Percentiles rank a stretch among this genome's conserved stretches.
These are phyloP conservation scores for Penicillium sp. DNA, from an alignment of 2,329 filamentous ascomycete species.

Conservation along the genomic window DNA sequence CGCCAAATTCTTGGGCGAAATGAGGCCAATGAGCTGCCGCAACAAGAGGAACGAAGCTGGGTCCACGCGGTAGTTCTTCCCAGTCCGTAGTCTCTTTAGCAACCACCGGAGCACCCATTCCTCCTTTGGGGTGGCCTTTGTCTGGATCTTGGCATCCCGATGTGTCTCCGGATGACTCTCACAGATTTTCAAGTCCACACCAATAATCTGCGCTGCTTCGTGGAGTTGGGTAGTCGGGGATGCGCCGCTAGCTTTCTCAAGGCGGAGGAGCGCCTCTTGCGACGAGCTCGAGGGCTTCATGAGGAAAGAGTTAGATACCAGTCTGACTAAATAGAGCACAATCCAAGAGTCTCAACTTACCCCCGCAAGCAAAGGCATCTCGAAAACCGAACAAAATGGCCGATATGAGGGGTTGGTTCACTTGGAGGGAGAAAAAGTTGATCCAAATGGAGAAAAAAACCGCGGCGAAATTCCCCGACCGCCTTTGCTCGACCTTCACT, in stretches of 20 bases:
- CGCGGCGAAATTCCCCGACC: slow-evolving; percentile 44
- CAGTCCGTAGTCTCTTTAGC: slow-evolving; percentile 60
- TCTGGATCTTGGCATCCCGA: slow-evolving; percentile 26
- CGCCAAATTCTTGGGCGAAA: slow-evolving; percentile 71
- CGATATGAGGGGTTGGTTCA: slow-evolving; percentile 17
- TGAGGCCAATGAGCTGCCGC: slow-evolving; percentile 67
- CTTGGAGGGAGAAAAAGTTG: slow-evolving; percentile 25
- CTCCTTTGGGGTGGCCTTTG: slow-evolving; percentile 52
- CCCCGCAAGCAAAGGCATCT: slow-evolving; percentile 43
- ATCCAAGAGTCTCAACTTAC: slow-evolving; percentile 30
- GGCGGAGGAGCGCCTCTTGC: slow-evolving; percentile 49
- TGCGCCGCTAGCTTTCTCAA: slow-evolving; percentile 49
- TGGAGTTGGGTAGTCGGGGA: slow-evolving; percentile 45
- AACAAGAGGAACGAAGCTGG: slow-evolving; percentile 58
- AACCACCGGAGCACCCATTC: slow-evolving; percentile 72
- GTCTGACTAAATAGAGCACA: slow-evolving; percentile 5
- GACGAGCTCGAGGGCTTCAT: slow-evolving; percentile 44
- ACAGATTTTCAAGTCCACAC: slow-evolving; percentile 42
- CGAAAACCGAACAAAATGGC: slow-evolving; percentile 26
- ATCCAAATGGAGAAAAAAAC: slow-evolving; percentile 33
- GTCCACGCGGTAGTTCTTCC: slow-evolving; percentile 48
- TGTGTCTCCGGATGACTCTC: slow-evolving; percentile 38
- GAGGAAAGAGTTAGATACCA: slow-evolving; percentile 18
- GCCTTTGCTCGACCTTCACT: slow-evolving; percentile 40
- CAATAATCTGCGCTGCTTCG: slow-evolving; percentile 50